Percentiles rank a stretch among this genome's conserved stretches.
Conservation (phyloP, 2,329 filamentous ascomycete species). For the Hypoxylon sp. region DNA sequence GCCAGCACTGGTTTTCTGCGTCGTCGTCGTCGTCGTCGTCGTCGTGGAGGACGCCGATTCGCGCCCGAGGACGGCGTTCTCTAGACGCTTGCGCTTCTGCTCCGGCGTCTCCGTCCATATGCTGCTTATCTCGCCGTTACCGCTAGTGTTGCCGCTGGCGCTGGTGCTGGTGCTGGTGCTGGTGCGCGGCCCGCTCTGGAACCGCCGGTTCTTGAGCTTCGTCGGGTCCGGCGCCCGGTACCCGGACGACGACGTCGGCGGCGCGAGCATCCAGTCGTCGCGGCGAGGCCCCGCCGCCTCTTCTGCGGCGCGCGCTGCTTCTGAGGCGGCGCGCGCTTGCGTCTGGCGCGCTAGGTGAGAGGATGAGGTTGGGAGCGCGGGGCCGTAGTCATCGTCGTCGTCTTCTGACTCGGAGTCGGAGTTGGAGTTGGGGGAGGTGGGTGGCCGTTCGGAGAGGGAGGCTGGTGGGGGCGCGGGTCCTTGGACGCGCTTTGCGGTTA, state of each 20-base stretch:
- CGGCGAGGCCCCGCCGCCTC: conserved; percentile 70
- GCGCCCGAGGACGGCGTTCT: conserved; percentile 86
- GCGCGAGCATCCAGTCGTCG: conserved; percentile 88
- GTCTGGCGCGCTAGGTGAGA: conserved; percentile 51
- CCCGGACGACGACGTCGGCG: conserved; percentile 70
- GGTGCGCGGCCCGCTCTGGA: conserved; percentile 75
- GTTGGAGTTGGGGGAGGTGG: conserved; percentile 50
- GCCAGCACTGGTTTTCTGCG: conserved; percentile 62
- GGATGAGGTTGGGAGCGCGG: conserved; percentile 67
- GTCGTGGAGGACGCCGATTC: conserved; percentile 60
- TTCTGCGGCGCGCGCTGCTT: conserved; percentile 50
- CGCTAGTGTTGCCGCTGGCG: conserved; percentile 49
- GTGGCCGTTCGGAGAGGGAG: conserved; percentile 58
- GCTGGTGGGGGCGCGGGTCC: conserved; percentile 63
- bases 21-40: too few species aligned
- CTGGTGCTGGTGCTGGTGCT: conserved; percentile 51
- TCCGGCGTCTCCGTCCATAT: conserved; percentile 95
- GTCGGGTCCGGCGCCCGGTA: conserved; percentile 82
- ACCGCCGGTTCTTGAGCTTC: conserved; percentile 85
- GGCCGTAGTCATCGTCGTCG: conserved; percentile 70
- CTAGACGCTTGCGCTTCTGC: conserved; percentile 84
- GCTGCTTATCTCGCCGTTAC: conserved; percentile 69
- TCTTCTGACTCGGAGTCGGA: conserved; percentile 55
- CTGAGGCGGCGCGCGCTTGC: conserved; percentile 51
- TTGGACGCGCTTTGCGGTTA: conserved; percentile 54